These are phyloP conservation scores for Cichorium intybus DNA, from an alignment of 140 eudicot genomes.

Conservation along the genomic window DNA sequence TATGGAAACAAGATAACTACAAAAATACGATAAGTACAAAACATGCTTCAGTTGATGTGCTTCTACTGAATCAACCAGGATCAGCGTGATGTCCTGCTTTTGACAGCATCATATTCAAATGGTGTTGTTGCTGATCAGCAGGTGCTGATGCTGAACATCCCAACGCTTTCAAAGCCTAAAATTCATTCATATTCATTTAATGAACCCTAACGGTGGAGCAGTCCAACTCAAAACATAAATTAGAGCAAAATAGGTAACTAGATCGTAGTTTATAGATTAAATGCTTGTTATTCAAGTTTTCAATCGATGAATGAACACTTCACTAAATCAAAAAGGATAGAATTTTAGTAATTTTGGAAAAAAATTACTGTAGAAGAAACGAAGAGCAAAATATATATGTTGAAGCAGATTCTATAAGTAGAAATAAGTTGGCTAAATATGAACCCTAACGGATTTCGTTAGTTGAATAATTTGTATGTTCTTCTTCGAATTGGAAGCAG, in stretches of 20 bases:
- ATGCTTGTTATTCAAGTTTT: neutral
- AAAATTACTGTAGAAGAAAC: neutral
- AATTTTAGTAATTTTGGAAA: neutral
- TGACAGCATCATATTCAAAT: too few relatives aligned
- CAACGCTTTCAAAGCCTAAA: neutral
- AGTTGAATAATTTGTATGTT: constrained; percentile 50
- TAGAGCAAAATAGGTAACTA: neutral
- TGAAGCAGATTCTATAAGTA: neutral
- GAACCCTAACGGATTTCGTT: constrained; percentile 67
- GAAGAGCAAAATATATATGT: neutral
- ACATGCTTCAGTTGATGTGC: too few relatives aligned
- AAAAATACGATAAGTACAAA: too few relatives aligned
- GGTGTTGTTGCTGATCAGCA: too few relatives aligned
- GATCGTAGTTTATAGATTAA: neutral
- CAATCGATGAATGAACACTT: neutral
- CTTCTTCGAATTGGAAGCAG: constrained; percentile 46
- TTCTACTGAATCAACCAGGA: too few relatives aligned
- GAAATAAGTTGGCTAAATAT: neutral
- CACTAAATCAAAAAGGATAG: neutral
- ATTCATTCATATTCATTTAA: neutral
- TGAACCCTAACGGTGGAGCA: neutral
- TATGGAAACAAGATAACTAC: too few relatives aligned
- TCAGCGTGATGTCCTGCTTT: too few relatives aligned
- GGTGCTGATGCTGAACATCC: too few relatives aligned
- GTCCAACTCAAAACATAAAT: neutral